Base-by-base conservation (phyloP, 2,329 filamentous ascomycete genomes). In the Exutisphaerella laricina region DNA sequence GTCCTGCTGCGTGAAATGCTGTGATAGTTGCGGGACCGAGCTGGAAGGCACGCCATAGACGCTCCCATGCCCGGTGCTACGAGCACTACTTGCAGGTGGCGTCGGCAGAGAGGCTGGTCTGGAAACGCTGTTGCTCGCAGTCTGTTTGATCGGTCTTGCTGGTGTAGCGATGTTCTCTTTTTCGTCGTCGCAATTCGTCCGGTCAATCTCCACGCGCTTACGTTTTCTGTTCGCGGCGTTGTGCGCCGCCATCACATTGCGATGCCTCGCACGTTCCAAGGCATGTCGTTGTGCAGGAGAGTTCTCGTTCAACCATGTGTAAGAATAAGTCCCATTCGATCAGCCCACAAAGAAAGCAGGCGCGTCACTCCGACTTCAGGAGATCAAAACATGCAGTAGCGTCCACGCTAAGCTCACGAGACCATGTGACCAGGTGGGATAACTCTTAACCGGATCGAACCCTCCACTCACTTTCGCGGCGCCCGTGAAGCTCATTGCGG, bases 171-270 rank as follows among this genome's bases (percentile, higher is more conserved):
- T 38, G 25, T 48, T 26, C 9, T 33, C 36, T 16, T 29, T 18
- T 12, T 51, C 39, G 26, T 43, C 42, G 28, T 54, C 49, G 26
- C 45, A 51, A 30, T 45, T 41, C 12, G 55, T 56, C 3, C 53
- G 41, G 14, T 56, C 55, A 13, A 53, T 39, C 13, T 56, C 51
- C 14, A 49, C 46, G 21, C 49, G 48, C 21, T 54, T 54, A 16
- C 53, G 49, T 37, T 57, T 57, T n/a, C n/a, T n/a, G 13, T 45
- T 41, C 2, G 38, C 37, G 2, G 34, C 25, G 9, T 16, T 33
- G 4, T 17, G 10, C 18, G 9, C 13, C 21, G 35, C 20, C 36
- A 39, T n/a, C n/a, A n/a, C n/a, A n/a, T n/a, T n/a, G n/a, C n/a
- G n/a, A n/a, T n/a, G n/a, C n/a, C n/a, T n/a, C n/a, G n/a, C n/a